Evolutionary conservation across 805 yeast species (phyloP), one percentile per base, ranked within the genome.

Genomic region (Suhomyces emberorum): DNA sequence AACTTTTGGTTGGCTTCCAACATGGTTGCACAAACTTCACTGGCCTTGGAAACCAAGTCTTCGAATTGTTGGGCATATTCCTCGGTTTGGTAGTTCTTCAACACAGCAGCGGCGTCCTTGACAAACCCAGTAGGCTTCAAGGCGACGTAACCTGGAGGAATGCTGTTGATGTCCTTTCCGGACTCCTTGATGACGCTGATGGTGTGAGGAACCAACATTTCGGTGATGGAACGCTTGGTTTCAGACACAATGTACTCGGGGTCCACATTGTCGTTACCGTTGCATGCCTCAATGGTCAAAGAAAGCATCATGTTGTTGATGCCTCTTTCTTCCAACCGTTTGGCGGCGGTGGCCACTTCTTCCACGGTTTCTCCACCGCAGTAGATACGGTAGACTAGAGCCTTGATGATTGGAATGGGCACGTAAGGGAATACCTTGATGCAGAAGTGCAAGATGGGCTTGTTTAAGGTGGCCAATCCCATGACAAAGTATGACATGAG

Each of bases 291-390:
- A 35, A 89, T 88, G 11, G 96, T 87, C 57, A 88, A 77, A 1
- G 95, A 83, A n/a, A 89, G 68, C 95, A 89, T 88, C 95, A 89
- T 87, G 68, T 89, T 91, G 48, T 85, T 78, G 53, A 88, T 84
- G 7, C 95, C 95, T 42, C 95, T 72, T 34, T 72, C 59, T 37
- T 77, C 69, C 47, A 89, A 70, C 40, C 77, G 68, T 37, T 70
- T 64, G 35, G 95, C 95, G 3, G 95, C 83, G 37, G 68, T 57
- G 36, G 77, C 68, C 10, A 89, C 93, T 46, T 88, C 84, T 8
- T 61, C 60, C 37, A 82, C 72, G 41, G 75, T 77, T 50, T 85
- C 91, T 39, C 98, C 98, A 26, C 98, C 98, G 56, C 95, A 83
- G 64, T 91, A 89, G 42, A 86, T 72, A 41, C 83, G 83, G 57